Conservation (phyloP, 2,329 filamentous ascomycete species). For the Pseudocercospora ulei region DNA sequence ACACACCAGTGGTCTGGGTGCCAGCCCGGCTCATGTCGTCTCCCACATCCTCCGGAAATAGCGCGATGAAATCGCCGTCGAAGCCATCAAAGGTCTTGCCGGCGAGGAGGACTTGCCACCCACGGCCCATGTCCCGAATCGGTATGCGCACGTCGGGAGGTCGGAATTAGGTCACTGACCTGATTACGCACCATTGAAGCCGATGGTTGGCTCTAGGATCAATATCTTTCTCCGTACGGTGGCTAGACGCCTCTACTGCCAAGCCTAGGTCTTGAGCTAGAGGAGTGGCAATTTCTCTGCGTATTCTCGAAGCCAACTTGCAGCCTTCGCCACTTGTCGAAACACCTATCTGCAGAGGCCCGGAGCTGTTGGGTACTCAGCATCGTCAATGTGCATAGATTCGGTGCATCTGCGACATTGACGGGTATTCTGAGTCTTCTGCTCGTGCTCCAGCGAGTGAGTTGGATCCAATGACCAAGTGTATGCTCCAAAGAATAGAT, state of each 20-base stretch:
- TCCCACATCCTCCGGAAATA: too few species aligned
- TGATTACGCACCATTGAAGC: too few species aligned
- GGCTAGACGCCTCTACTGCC: conserved; percentile 68
- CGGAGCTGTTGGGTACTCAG: conserved; percentile 81
- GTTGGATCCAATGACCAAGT: conserved; percentile 78
- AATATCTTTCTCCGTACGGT: conserved; percentile 60
- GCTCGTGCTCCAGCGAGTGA: conserved; percentile 72
- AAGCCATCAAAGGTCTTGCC: too few species aligned
- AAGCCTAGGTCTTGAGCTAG: conserved; percentile 65
- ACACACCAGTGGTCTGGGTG: too few species aligned
- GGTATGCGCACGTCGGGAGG: too few species aligned
- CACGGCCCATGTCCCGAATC: too few species aligned
- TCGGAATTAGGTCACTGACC: too few species aligned
- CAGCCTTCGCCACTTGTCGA: conserved; percentile 92
- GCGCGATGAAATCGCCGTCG: too few species aligned
- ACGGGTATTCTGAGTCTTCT: conserved; percentile 72
- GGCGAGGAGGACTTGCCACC: too few species aligned
- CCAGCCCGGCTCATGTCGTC: too few species aligned
- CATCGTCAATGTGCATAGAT: conserved; percentile 79
- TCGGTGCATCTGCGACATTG: conserved; percentile 80
- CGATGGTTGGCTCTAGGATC: conserved; percentile 57
- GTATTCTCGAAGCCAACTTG: conserved; percentile 80
- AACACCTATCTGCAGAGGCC: conserved; percentile 85
- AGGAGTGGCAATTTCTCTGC: conserved; percentile 75
- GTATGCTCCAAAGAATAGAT: too few species aligned